Conservation (phyloP, 1,284 basidiomycete genomes). For the Leccinum pseudoinsigne region DNA sequence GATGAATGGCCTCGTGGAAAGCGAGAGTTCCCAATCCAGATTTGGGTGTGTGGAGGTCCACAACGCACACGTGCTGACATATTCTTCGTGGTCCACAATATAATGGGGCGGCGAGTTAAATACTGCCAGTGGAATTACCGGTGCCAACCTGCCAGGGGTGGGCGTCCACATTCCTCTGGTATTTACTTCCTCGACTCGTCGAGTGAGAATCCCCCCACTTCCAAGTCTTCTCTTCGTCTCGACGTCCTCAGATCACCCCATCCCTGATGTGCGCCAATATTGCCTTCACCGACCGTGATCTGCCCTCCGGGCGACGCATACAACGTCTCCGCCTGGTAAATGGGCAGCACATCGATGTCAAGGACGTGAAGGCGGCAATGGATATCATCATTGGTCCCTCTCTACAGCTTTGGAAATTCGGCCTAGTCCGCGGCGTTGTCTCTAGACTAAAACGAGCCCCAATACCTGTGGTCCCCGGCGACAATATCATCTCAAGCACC, state of each 20-base stretch:
- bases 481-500: constrained; percentile 9
- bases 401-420: constrained; percentile 24
- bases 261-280: constrained; percentile 18
- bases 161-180: constrained; percentile 1
- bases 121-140: constrained; percentile 13
- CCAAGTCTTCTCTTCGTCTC: background rate
- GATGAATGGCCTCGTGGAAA: constrained; percentile 23
- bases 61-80: constrained; percentile 24
- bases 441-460: constrained; percentile 7
- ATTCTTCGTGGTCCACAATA: constrained; percentile 9
- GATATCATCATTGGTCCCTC: constrained; percentile 26
- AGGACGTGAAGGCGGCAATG: constrained; percentile 20
- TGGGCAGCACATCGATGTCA: constrained; percentile 15
- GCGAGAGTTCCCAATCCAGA: constrained; percentile 17
- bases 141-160: background rate
- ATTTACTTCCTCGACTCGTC: constrained; percentile 9
- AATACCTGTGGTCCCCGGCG: constrained; percentile 8
- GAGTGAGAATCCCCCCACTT: background rate
- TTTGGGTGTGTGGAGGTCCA: constrained; percentile 20
- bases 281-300: constrained; percentile 4
- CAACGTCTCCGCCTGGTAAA: constrained; percentile 17
- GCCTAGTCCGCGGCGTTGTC: constrained; percentile 7
- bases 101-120: constrained; percentile 26
- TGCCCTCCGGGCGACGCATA: constrained; percentile 7
- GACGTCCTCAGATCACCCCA: background rate